Base-by-base conservation (phyloP, 2,329 filamentous ascomycete genomes). In the Trichoderma endophyticum region DNA sequence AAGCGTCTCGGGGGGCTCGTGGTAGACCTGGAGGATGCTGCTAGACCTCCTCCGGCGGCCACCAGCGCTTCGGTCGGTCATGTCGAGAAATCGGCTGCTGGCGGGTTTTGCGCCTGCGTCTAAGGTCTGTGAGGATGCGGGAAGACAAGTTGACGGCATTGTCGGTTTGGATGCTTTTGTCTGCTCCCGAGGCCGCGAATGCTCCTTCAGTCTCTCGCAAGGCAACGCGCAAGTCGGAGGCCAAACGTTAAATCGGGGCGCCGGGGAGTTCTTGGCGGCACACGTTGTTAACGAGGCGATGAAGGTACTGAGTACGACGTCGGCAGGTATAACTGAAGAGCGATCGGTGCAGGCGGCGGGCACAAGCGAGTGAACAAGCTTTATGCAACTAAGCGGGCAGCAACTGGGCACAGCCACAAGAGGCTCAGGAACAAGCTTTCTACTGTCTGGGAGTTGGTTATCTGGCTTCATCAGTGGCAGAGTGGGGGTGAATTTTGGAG, bases 1-100 rank as follows among this genome's bases (percentile, higher is more conserved):
- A 80, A 98, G 90, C 71, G 95, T 97, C 87, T 99, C 96, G 73
- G 92, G 91, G 70, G 96, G 96, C 83, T 99, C 96, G 80, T 97
- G 95, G 84, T 98, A 98, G 84, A 99, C 94, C 81, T 90, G 87
- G 77, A 90, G 85, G 84, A 99, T 91, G 85, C 95, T 98, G 86
- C 95, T 98, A 83, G 96, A 98, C 84, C 96, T 91, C 86, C 96
- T 92, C 88, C 95, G 90, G 83, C 95, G 89, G 77, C 90, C 91
- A 76, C 87, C 86, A 81, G 92, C 90, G 79, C 87, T 87, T 68
- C 77, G 78, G 78, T 91, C 88, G 77, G 87, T 83, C 89, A 89
- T 89, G 79, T 86, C 83, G 84, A 87, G 83, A 84, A 87, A 86
- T 51, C 90, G 87, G 81, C 87, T 86, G 81, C 87, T 86, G 79